Conservation (phyloP, 169 alveolate species). For the Plasmodium relictum region DNA sequence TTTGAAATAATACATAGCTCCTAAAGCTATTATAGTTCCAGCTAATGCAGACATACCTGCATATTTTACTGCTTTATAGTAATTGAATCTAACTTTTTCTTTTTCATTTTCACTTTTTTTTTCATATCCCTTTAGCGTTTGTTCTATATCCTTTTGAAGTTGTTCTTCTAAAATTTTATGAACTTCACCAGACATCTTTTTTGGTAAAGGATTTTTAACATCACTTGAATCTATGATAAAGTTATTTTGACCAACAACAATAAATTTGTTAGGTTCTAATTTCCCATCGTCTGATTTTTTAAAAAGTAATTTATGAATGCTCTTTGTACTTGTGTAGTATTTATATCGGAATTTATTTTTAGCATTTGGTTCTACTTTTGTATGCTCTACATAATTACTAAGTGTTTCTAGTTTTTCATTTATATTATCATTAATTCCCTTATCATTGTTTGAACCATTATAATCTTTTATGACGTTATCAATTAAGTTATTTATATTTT, state of each 20-base stretch:
- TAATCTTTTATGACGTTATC: not conserved
- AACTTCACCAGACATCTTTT: constrained; percentile 28
- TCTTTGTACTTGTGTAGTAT: constrained; percentile 35
- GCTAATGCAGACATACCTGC: constrained; percentile 42
- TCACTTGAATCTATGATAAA: constrained; percentile 68
- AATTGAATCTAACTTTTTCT: not conserved
- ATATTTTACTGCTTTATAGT: constrained; percentile 23
- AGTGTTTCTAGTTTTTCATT: constrained; percentile 32
- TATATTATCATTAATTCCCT: not conserved
- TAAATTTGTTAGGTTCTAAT: constrained; percentile 28
- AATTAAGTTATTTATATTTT: not conserved
- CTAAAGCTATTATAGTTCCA: constrained; percentile 38
- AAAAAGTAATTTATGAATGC: constrained; percentile 42
- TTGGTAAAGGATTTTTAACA: constrained; percentile 18
- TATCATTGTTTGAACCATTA: not conserved
- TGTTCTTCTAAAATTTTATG: constrained; percentile 21
- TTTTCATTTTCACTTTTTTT: constrained; percentile 3
- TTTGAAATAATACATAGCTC: constrained; percentile 19
- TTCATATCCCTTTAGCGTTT: constrained; percentile 10
- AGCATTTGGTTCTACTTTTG: constrained; percentile 12
- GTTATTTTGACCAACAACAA: constrained; percentile 62
- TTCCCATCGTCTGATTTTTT: constrained; percentile 33
- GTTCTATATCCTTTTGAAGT: constrained; percentile 29
- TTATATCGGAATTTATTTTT: constrained; percentile 35
- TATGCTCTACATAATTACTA: constrained; percentile 41